Evolutionary conservation across 2,329 filamentous ascomycete genomes (phyloP), one percentile per base, ranked within the genome.

Genomic region (Celoporthe dispersa): DNA sequence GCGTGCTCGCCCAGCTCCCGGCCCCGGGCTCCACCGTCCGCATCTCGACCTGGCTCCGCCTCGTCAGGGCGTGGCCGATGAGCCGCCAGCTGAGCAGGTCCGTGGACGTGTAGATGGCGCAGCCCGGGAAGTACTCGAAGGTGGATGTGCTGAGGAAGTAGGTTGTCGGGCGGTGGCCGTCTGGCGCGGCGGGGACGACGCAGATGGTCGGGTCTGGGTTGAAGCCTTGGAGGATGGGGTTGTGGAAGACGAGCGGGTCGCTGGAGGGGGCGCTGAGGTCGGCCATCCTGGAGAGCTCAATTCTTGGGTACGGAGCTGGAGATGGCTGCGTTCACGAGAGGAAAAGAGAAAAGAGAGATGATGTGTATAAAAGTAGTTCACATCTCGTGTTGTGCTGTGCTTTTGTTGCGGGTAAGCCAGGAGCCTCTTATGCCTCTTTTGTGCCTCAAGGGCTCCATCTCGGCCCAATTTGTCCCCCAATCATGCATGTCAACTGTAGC

Each of bases 131-230:
- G 76, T 84, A 88, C 75, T 90, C 88, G 69, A 91, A 90, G 0
- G 86, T 87, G 0, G 88, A 90, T 4, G 87, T 90, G 51, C 85
- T 85, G 37, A 90, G 82, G 76, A 86, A 90, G 75, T 85, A 90
- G 1, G 75, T 78, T 8, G 77, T 73, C 2, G 78, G 78, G 1
- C n/a, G 19, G 3, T 73, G 19, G 5, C 74, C 71, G 2, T 73
- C 73, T 28, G 60, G 35, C 0, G 76, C 76, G 22, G 78, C 77
- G 11, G 77, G 78, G 8, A 80, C 79, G 4, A 81, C 77, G 61
- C 80, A 81, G 22, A 82, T 73, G 0, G 87, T 88, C 0, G 88
- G 88, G 72, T 91, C 88, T 7, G 88, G 87, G 68, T 90, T 89
- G 79, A 89, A 90, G 33, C 88, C 88, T 2, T 82, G 81, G 53